Conservation (phyloP, 2,329 filamentous ascomycete genomes). For the Xylariaceae sp. region DNA sequence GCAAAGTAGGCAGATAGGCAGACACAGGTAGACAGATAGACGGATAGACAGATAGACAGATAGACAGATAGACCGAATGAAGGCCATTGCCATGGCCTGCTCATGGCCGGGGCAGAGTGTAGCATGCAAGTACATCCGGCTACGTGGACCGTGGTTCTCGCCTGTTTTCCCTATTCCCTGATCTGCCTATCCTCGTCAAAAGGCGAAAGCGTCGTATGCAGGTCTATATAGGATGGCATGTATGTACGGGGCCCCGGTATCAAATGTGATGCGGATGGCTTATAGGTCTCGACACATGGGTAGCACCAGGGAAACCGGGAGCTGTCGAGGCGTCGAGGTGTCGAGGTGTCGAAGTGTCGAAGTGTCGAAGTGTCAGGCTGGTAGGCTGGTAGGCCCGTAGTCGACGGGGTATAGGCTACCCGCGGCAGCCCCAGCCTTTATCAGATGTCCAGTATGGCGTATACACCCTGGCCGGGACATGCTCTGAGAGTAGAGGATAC, state of each 20-base stretch:
- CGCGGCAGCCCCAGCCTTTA: no score
- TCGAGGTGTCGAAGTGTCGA: no score
- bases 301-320: slow-evolving; percentile 17
- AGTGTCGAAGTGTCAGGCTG: background rate
- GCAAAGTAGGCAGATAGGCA: background rate
- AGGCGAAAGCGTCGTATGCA: slow-evolving; percentile 13
- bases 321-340: slow-evolving; percentile 6
- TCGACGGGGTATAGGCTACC: no score
- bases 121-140: slow-evolving; percentile 14
- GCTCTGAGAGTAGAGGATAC: slow-evolving; percentile 1
- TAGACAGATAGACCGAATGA: slow-evolving; percentile 8
- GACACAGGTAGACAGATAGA: no score
- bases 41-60: no score
- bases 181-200: slow-evolving; percentile 13
- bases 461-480: no score
- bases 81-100: slow-evolving; percentile 13
- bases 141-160: slow-evolving; percentile 9
- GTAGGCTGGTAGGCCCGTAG: background rate
- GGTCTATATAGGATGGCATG: slow-evolving; percentile 17
- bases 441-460: no score
- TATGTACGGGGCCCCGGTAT: slow-evolving; percentile 11
- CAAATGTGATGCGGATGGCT: slow-evolving; percentile 15
- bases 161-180: slow-evolving; percentile 12
- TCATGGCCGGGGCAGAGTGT: background rate
- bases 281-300: slow-evolving; percentile 16